Evolutionary conservation across 306 rosid species (phyloP).

Genomic region (Vigna trinervia): DNA sequence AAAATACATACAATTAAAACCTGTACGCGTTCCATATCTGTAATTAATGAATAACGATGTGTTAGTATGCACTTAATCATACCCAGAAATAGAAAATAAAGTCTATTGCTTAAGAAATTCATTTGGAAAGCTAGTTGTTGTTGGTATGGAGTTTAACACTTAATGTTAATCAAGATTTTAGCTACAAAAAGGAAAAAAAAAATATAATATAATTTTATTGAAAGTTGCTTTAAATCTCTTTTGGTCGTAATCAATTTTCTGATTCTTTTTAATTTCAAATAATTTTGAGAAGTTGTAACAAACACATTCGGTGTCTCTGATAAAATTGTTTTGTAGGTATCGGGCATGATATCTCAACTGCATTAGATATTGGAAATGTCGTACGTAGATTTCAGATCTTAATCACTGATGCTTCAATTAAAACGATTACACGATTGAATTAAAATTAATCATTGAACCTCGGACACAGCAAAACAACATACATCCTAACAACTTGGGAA

Average conservation of each 20-base stretch:
- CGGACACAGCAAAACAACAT: not conserved
- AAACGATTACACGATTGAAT: not conserved
- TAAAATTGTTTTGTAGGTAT: not conserved
- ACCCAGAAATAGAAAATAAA: not conserved
- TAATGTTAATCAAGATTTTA: not conserved
- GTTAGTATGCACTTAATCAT: not conserved
- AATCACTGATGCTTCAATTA: not conserved
- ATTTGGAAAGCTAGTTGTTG: not conserved
- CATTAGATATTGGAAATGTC: not conserved
- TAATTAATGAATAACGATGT: slow-evolving; percentile 10
- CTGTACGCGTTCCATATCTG: not conserved
- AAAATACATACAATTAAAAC: not conserved
- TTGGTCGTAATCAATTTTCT: too few species aligned
- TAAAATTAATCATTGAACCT: not conserved
- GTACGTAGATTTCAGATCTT: not conserved
- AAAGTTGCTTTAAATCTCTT: too few species aligned
- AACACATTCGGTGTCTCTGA: too few species aligned
- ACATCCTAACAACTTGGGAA: not conserved
- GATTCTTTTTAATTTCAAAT: too few species aligned
- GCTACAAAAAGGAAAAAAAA: too few species aligned
- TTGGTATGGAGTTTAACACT: not conserved
- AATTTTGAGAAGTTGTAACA: too few species aligned
- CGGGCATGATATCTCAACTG: not conserved
- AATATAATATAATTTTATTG: too few species aligned
- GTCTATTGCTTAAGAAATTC: slow-evolving; percentile 11